These are phyloP conservation scores for Geum urbanum DNA, from an alignment of 306 rosid genomes.

Conservation along the genomic window DNA sequence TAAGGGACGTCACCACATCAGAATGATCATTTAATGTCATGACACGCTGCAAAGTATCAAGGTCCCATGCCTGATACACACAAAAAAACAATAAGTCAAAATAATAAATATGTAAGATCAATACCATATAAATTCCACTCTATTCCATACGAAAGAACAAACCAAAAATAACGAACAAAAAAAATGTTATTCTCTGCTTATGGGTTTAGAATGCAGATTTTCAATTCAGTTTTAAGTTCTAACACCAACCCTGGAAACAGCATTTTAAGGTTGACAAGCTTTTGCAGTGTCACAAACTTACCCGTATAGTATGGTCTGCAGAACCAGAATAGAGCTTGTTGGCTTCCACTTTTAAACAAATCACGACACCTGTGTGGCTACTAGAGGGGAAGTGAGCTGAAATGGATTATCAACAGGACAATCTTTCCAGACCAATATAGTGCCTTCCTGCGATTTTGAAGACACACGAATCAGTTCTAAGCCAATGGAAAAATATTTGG, in stretches of 20 bases:
- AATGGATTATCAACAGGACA: slow-evolving; percentile 25
- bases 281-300: background rate
- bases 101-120: no score
- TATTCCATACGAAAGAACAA: no score
- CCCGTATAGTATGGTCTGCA: slow-evolving; percentile 41
- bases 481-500: background rate
- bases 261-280: no score
- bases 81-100: no score
- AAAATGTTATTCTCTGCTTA: no score
- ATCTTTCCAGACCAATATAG: slow-evolving; percentile 37
- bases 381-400: slow-evolving; percentile 17
- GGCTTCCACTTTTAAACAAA: slow-evolving; percentile 28
- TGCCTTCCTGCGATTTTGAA: slow-evolving; percentile 30
- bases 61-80: slow-evolving; percentile 47
- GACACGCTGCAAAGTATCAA: slow-evolving; percentile 32
- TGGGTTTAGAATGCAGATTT: no score
- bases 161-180: background rate
- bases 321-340: slow-evolving; percentile 39
- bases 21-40: slow-evolving; percentile 41
- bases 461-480: background rate
- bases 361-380: slow-evolving; percentile 26
- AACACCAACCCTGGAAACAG: no score
- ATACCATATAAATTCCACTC: background rate
- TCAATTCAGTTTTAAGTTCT: no score
- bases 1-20: slow-evolving; percentile 37